Evolutionary conservation across 2,329 filamentous ascomycete genomes (phyloP), one percentile per base, ranked within the genome.

Genomic region (Aspergillus carbonarius): DNA sequence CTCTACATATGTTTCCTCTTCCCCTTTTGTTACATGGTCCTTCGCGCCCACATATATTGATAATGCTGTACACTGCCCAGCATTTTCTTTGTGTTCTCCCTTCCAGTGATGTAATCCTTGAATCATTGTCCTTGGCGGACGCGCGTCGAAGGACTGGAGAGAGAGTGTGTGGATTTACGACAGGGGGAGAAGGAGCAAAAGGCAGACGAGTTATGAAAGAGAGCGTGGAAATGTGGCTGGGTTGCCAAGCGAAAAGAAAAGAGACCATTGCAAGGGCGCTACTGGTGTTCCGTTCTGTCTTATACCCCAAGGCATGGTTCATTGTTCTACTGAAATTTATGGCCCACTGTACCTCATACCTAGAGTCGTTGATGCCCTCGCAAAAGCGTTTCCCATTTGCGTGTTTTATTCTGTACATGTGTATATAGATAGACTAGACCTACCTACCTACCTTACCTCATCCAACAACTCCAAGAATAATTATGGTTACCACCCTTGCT

Each of bases 371-470:
- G 34, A 32, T 60, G 18, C 47, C 50, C n/a, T 53, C 42, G 51
- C 54, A 60, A 60, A 62, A 63, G 50, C 54, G 44, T 48, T 48
- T 9, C 25, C 15, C 15, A 15, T 47, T 27, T 27, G 39, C 39
- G 10, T 47, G 8, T 32, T 32, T 9, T 32, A 9, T 32, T 48
- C 10, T 57, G 39, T 60, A 54, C 53, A 58, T 58, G 37, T 63
- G 58, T 65, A 65, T 61, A 66, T 61, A 42, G 17, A 65, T 55
- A 58, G 23, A 60, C 49, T 61, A 46, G 18, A 46, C 44, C 23
- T 32, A 48, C 25, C 44, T 48, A 32, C 44, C 5, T 30, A 48
- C n/a, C 25, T 17, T 15, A 17, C 9, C 39, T 42, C 17, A 42
- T n/a, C n/a, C 18, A 17, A 2, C 23, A 32, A 25, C 25, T 30